A percentile compares a stretch with the other conserved stretches of the same genome.
phyloP scores from a whole-genome alignment of 2,329 filamentous ascomycete genomes.

The Epichloe brachyelytri region DNA sequence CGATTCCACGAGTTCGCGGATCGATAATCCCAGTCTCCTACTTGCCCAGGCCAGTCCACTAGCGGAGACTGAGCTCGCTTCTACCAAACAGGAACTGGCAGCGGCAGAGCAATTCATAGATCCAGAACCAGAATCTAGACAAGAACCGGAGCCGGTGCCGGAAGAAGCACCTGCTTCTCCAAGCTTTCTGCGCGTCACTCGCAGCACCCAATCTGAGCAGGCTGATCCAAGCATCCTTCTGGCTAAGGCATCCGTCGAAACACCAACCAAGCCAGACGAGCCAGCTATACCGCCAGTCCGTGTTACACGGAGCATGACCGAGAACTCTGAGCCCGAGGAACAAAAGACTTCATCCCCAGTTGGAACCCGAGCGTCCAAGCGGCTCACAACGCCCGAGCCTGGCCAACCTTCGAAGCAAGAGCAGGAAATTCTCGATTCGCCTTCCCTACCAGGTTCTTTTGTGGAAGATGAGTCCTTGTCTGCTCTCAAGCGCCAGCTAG shows the following conservation, averaged over 20 bases:
- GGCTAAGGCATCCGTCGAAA: conserved; percentile 10
- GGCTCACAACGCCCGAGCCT: conserved; percentile 1
- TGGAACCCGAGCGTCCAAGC: conserved; percentile 2
- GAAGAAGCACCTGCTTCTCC: not conserved
- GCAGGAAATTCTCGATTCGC: conserved; percentile 11
- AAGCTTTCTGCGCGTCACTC: conserved; percentile 13
- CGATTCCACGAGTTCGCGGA: conserved; percentile 11
- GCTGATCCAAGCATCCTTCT: conserved; percentile 15
- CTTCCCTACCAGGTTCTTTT: conserved; percentile 16
- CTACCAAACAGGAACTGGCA: not conserved
- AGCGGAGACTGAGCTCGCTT: not conserved
- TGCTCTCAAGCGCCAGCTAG: conserved; percentile 32
- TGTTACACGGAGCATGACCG: conserved; percentile 14
- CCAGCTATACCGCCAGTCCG: not conserved
- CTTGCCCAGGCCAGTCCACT: conserved; percentile 11
- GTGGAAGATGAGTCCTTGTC: conserved; percentile 17
- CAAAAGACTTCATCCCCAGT: not conserved
- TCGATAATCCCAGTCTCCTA: conserved; percentile 18
- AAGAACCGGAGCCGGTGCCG: not conserved
- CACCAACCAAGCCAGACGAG: not conserved
- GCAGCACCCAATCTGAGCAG: conserved; percentile 13
- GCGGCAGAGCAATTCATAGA: too few species aligned
- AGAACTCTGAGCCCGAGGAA: conserved; percentile 6
- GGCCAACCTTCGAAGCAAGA: conserved; percentile 3
- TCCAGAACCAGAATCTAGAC: not conserved